phyloP scores from a whole-genome alignment of 768 basidiomycete genomes.

The Myochromella boudieri region DNA sequence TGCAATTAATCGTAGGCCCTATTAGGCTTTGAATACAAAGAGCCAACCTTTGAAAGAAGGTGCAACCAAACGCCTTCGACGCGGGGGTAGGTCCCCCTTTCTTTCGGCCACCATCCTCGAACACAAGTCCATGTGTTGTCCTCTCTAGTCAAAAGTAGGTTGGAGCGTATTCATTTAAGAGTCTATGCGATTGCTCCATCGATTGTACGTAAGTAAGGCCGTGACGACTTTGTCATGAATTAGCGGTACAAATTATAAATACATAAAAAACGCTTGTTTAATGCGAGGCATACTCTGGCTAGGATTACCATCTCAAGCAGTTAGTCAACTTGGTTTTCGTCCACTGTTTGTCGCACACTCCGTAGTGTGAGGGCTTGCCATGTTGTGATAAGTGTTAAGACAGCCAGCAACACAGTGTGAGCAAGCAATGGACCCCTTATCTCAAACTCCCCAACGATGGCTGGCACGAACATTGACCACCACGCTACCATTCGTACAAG shows the following conservation, averaged over 20 bases:
- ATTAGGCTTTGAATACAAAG: too few relatives aligned
- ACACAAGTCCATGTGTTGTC: too few relatives aligned
- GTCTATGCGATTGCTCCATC: too few relatives aligned
- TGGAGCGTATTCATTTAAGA: too few relatives aligned
- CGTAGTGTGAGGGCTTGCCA: slow-evolving; percentile 12
- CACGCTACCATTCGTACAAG: neutral
- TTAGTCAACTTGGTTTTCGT: slow-evolving; percentile 11
- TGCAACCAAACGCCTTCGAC: too few relatives aligned
- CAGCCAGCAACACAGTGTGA: neutral
- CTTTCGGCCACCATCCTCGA: too few relatives aligned
- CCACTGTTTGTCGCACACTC: neutral
- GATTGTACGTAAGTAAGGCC: too few relatives aligned
- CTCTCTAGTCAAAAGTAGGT: too few relatives aligned
- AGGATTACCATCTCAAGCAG: neutral
- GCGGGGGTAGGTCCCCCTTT: too few relatives aligned
- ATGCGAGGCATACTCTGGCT: neutral
- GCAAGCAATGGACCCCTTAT: neutral
- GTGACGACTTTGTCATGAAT: too few relatives aligned
- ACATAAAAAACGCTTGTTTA: neutral
- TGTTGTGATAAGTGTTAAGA: neutral
- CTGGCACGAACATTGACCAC: slow-evolving; percentile 5
- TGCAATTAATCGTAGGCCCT: too few relatives aligned
- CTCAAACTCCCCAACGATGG: slow-evolving; percentile 2
- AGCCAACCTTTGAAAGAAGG: too few relatives aligned
- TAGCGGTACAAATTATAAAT: neutral